phyloP scores from a whole-genome alignment of 495 filamentous ascomycete genomes.

The Penicillium angulare region DNA sequence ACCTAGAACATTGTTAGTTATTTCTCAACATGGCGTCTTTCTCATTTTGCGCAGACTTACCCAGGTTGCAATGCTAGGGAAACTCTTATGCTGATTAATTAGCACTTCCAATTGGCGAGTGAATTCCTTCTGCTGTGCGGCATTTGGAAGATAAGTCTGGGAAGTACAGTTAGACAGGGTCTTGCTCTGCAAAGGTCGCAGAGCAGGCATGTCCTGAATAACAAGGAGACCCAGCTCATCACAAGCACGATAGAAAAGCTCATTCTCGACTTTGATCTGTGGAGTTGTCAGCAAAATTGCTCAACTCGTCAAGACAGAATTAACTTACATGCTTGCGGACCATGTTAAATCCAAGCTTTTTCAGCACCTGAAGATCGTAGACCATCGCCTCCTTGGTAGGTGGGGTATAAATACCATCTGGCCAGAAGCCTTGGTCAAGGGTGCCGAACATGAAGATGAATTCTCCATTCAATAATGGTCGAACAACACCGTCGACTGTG shows the following conservation, averaged over 20 bases:
- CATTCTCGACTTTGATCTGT: constrained; percentile 66
- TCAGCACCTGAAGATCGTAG: constrained; percentile 59
- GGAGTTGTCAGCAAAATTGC: not conserved
- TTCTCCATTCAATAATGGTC: constrained; percentile 61
- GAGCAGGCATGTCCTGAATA: constrained; percentile 68
- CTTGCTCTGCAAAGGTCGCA: constrained; percentile 34
- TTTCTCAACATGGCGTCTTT: not conserved
- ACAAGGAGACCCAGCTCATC: constrained; percentile 62
- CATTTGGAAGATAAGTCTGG: constrained; percentile 37
- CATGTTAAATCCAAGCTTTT: constrained; percentile 64
- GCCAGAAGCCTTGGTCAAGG: constrained; percentile 69
- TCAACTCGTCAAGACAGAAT: not conserved
- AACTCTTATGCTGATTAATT: constrained; percentile 60
- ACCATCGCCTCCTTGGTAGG: constrained; percentile 64
- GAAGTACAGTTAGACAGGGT: constrained; percentile 5
- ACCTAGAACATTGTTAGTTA: constrained; percentile 33
- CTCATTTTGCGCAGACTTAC: constrained; percentile 16
- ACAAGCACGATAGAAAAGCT: constrained; percentile 63
- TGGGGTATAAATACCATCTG: constrained; percentile 61
- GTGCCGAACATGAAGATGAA: constrained; percentile 66
- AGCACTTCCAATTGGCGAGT: constrained; percentile 59
- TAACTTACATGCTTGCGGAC: constrained; percentile 62
- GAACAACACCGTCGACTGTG: constrained; percentile 54
- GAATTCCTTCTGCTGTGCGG: constrained; percentile 57
- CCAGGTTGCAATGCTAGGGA: constrained; percentile 57